A percentile compares a stretch with the other conserved stretches of the same genome.
phyloP scores from a whole-genome alignment of 2,329 filamentous ascomycete genomes.

The Daldinia sp. region DNA sequence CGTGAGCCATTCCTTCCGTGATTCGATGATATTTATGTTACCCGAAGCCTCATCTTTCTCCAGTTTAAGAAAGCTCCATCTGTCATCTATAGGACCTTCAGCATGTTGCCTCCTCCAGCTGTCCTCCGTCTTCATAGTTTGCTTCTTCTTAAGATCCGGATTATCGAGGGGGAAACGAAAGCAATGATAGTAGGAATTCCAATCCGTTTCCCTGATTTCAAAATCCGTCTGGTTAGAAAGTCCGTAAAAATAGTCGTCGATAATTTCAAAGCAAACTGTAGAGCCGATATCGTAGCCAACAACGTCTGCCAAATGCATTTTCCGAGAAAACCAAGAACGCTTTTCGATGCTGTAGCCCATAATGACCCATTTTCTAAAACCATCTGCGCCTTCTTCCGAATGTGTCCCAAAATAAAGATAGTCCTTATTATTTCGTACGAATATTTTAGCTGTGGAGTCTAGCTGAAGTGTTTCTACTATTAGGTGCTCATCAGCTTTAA shows the following conservation, averaged over 20 bases:
- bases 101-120: conserved; percentile 75
- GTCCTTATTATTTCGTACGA: conserved; percentile 72
- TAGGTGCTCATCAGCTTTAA: conserved; percentile 56
- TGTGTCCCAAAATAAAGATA: conserved; percentile 77
- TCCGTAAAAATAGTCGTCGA: conserved; percentile 74
- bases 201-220: conserved; percentile 72
- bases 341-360: conserved; percentile 62
- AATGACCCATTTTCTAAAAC: conserved; percentile 73
- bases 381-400: conserved; percentile 64
- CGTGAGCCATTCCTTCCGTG: conserved; percentile 73
- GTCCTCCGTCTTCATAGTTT: conserved; percentile 58
- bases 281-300: conserved; percentile 74
- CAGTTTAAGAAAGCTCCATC: conserved; percentile 76
- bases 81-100: conserved; percentile 79
- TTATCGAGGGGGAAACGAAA: conserved; percentile 69
- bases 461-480: conserved; percentile 59
- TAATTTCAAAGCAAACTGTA: conserved; percentile 78
- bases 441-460: conserved; percentile 66
- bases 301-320: conserved; percentile 67
- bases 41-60: conserved; percentile 70
- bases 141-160: conserved; percentile 55
- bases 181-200: conserved; percentile 77
- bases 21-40: conserved; percentile 72
- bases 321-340: conserved; percentile 56
- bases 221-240: conserved; percentile 74